A percentile compares a stretch with the other conserved stretches of the same genome.
Conservation (phyloP, 2,329 filamentous ascomycete species). For the Kalmusia sp. region DNA sequence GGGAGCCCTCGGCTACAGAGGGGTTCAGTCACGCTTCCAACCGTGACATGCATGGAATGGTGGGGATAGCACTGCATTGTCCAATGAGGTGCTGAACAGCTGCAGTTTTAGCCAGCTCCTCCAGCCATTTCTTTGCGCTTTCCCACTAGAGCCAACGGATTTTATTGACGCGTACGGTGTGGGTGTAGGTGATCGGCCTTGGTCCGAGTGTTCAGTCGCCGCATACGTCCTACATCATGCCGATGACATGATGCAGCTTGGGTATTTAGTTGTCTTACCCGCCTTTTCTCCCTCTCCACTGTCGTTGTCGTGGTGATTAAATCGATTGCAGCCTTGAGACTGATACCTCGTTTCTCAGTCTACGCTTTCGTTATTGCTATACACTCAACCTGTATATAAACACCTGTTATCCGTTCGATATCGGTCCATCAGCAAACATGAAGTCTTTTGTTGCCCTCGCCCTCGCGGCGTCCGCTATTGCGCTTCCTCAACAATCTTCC, state of each 20-base stretch:
- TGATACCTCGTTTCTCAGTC: conserved; percentile 50
- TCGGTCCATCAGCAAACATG: conserved; percentile 30
- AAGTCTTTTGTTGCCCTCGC: conserved; percentile 39
- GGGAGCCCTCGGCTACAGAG: conserved; percentile 4
- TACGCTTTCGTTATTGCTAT: conserved; percentile 29
- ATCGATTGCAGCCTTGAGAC: conserved; percentile 21
- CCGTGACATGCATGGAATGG: conserved; percentile 1
- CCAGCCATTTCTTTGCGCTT: conserved; percentile 21
- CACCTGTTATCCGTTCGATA: conserved; percentile 1
- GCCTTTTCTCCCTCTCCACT: conserved; percentile 25
- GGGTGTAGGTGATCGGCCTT: conserved; percentile 30
- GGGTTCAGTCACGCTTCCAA: conserved; percentile 1
- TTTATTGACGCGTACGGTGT: conserved; percentile 32
- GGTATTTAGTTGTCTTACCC: conserved; percentile 38
- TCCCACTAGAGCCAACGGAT: conserved; percentile 17
- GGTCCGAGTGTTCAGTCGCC: conserved; percentile 18
- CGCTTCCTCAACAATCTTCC: conserved; percentile 30
- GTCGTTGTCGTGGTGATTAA: conserved; percentile 36
- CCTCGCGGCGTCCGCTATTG: conserved; percentile 37
- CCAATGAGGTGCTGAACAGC: neutral
- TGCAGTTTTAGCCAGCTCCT: conserved; percentile 28
- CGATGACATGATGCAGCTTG: conserved; percentile 28
- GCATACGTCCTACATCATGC: conserved; percentile 26
- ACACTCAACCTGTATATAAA: conserved; percentile 9
- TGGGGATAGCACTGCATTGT: neutral